Evolutionary conservation across 495 filamentous ascomycete species (phyloP).

Genomic region (Venustampulla echinocandica): DNA sequence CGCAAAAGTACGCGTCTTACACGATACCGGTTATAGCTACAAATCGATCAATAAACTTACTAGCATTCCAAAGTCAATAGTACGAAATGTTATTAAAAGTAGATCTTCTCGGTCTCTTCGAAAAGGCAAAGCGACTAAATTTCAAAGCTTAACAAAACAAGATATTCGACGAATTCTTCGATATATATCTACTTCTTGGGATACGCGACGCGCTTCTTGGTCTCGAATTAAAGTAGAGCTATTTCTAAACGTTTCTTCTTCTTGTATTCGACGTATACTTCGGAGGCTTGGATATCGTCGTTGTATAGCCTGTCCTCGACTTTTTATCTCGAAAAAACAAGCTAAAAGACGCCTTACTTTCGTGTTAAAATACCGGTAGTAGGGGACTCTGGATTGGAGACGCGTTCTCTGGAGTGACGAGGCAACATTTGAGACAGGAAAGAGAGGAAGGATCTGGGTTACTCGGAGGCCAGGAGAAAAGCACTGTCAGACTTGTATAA

Average conservation of each 20-base stretch:
- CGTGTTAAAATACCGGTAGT: neutral
- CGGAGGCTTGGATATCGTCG: neutral
- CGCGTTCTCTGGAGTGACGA: neutral
- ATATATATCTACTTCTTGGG: neutral
- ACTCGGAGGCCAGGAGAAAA: constrained; percentile 5
- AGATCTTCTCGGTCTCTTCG: neutral
- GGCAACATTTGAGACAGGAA: constrained; percentile 2
- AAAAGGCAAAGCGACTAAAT: neutral
- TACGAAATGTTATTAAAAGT: neutral
- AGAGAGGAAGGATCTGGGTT: constrained; percentile 3
- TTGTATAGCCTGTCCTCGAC: neutral
- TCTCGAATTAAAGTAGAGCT: neutral
- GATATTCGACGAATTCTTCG: neutral
- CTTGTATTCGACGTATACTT: neutral
- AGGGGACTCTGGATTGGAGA: neutral
- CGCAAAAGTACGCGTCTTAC: neutral
- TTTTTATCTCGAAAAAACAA: neutral
- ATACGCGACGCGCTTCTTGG: neutral
- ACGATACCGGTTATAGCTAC: neutral
- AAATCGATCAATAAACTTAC: no score
- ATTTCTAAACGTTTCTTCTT: neutral
- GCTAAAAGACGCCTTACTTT: neutral
- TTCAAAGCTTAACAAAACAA: neutral
- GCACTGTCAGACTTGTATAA: constrained; percentile 3
- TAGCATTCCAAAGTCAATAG: neutral